Base-by-base conservation (phyloP, 495 filamentous ascomycete genomes). In the Oleoguttula mirabilis region DNA sequence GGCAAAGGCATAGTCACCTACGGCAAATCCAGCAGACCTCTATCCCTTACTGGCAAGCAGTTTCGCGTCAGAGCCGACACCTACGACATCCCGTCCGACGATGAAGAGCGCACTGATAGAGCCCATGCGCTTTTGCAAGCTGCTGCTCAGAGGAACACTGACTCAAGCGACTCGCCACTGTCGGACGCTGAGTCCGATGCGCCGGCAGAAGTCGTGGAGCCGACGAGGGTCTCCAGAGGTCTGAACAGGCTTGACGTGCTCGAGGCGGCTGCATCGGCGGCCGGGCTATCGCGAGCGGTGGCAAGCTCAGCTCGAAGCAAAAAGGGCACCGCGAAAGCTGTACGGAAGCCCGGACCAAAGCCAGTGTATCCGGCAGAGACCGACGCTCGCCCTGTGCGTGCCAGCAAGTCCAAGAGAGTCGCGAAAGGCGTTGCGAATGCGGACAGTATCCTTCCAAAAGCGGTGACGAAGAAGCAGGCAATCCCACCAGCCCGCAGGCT, bases 1-100 rank as follows among this genome's bases (percentile, higher is more conserved):
- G 14, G 23, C 6, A 17, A 10, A 32, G 21, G 31, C 16, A 12
- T 32, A 2, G 41, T 48, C 36, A 53, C 45, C 1, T 53, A 53
- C 21, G 31, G 39, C 3, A 41, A 28, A 19, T 34, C 32, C 11
- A 36, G 11, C 20, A 43, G 22, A 19, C 50, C 40, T 10, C 35
- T 53, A 3, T 41, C 50, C 12, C 15, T 53, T 25, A 48, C 39
- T 19, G 45, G 21, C 2, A 34, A 25, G 10, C 50, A 53, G 20
- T 53, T 53, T 20, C 21, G 7, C 15, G 33, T 21, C 4, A 24
- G 36, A 23, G 25, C 4, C 12, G 28, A 20, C 17, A 36, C 31
- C 10, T 41, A 36, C 42, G 47, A 40, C 19, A 5, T 45, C 1
- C 35, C 47, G 10, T 20, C 28, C 1, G 42, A 41, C 19, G 36